Evolutionary conservation across 345 rosid genomes (phyloP), one percentile per base, ranked within the genome.

Genomic region (Erucastrum elatum): DNA sequence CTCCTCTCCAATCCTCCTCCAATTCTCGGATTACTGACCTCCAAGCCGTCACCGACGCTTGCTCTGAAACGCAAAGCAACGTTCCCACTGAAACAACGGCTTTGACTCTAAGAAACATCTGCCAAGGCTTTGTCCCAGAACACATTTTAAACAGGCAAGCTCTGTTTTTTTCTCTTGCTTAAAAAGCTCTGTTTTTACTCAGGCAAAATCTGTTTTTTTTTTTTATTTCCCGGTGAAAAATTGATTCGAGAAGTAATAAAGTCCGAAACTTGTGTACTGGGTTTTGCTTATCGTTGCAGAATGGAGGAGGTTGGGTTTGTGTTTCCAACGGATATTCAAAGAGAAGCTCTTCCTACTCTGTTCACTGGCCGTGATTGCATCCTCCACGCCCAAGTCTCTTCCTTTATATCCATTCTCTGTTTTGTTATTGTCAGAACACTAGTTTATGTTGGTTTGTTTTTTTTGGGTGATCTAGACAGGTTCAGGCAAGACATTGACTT

Each of bases 401-500:
- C 3, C 30, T 29, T 29, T 29, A 3, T 29, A 29, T 29, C 30
- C 30, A 29, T 29, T 29, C 2, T 29, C 2, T 29, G 30, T 29
- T 29, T 29, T 29, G 30, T 29, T 3, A 29, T 29, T 29, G 30
- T 29, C 30, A 29, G 30, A 3, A 29, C 30, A 29, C 3, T 2
- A 29, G 30, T 29, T 29, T 71, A 75, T 78, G 63, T 69, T 66
- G 37, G 1, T 49, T 51, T 77, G 46, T 41, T 78, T 49, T 78
- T 82, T 64, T 81, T 21, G 21, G 84, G 77, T 74, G 11, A 67
- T 84, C 72, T 86, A 88, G 96, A 94, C 96, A 87, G 96, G 97
- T 82, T 92, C 96, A 17, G 98, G 98, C 46, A 91, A 94, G 91
- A 94, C 94, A 34, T 87, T 94, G 85, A 89, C 98, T 2, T 92